Evolutionary conservation across 257 asterid species (phyloP), one percentile per base, ranked within the genome.

Genomic region (Scutellaria barbata): DNA sequence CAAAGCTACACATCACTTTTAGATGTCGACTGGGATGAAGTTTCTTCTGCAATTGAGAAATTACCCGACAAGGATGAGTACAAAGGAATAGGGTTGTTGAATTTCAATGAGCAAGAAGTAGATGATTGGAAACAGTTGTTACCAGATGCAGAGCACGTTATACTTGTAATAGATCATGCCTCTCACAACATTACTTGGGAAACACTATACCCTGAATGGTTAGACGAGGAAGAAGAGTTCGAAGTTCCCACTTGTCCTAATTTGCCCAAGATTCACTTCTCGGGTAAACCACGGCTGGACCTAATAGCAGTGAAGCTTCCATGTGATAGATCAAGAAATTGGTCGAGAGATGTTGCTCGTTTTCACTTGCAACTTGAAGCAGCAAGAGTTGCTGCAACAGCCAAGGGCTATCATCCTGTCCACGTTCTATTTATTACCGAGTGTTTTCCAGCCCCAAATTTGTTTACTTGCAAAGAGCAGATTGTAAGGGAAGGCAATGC

Each of bases 161-260:
- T 69, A 20, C 85, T 94, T 22, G 74, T 59, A 70, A 78, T 90
- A 79, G 86, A 94, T 68, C 58, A 74, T 16, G 89, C 76, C 81
- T 85, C 89, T 1, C 66, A 59, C 9, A 82, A 87, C 57, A 66
- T 87, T 39, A 88, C 96, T 25, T 95, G 99, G 99, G 97, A 95
- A 63, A 75, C 98, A 53, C 47, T 95, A 14, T 95, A 86, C 63
- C 99, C 99, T 0, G 98, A 95, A 82, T 92, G 98, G 98, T 78
- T 95, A 45, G 99, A 95, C 40, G 98, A 95, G 80, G 99, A 95
- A 77, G 95, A 92, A 77, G 98, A 92, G 22, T 85, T 86, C 8
- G 98, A 88, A 78, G 74, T 87, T 79, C 96, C 98, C 65, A 84
- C 80, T 51, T 95, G 98, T 74, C 98, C 92, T n/a, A 63, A 67